phyloP scores from a whole-genome alignment of 345 rosid genomes.

The Streptanthus diversifolius region DNA sequence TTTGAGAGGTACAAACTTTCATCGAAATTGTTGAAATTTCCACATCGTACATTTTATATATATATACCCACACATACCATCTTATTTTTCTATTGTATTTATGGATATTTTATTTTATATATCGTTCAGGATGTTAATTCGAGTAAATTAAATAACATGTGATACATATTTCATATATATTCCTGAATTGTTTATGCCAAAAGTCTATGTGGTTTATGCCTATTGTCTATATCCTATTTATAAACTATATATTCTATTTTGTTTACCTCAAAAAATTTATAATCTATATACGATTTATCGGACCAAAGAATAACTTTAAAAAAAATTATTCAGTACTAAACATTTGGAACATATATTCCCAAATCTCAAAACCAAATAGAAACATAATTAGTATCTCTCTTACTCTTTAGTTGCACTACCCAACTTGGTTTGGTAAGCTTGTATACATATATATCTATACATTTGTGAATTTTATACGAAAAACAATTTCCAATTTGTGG shows the following conservation, averaged over 20 bases:
- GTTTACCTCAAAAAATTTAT: too few relatives aligned
- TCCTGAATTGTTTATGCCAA: too few relatives aligned
- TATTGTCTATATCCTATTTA: too few relatives aligned
- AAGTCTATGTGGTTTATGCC: too few relatives aligned
- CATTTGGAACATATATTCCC: background rate
- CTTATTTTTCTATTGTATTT: background rate
- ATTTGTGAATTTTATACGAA: background rate
- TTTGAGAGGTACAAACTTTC: background rate
- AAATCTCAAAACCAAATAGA: background rate
- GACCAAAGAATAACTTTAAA: too few relatives aligned
- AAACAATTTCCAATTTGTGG: background rate
- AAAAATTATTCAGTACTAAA: too few relatives aligned
- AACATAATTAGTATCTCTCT: background rate
- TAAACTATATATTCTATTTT: too few relatives aligned
- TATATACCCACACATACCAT: background rate
- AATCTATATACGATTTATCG: too few relatives aligned
- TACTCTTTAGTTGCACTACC: background rate
- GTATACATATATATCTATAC: background rate
- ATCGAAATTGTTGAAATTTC: conserved; percentile 15
- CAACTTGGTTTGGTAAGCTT: background rate
- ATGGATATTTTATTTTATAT: background rate
- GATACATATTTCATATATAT: background rate
- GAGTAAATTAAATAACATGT: background rate
- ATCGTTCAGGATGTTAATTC: background rate
- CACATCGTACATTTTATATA: background rate